These are phyloP conservation scores for Thozetella sp. DNA, from an alignment of 495 filamentous ascomycete genomes.

Conservation along the genomic window DNA sequence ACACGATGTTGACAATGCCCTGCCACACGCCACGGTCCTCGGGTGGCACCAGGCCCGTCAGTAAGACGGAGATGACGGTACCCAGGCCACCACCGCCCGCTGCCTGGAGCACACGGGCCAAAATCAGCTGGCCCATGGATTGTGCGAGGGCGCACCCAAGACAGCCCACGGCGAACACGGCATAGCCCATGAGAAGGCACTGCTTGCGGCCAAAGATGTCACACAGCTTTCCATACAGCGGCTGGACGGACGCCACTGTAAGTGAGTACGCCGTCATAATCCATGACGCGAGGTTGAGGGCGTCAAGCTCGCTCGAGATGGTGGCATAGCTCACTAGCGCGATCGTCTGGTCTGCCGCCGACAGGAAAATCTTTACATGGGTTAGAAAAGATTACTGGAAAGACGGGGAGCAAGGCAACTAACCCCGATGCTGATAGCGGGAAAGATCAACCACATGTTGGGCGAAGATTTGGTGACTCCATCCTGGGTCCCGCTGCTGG, in stretches of 20 bases:
- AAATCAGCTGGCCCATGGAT: conserved; percentile 69
- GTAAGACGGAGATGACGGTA: conserved; percentile 44
- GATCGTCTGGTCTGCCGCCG: neutral
- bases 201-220: conserved; percentile 81
- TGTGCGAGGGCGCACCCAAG: conserved; percentile 66
- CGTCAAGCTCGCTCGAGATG: conserved; percentile 2
- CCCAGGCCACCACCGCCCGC: conserved; percentile 77
- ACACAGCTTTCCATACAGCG: conserved; percentile 43
- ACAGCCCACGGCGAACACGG: conserved; percentile 65
- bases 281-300: neutral
- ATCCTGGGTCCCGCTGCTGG: neutral
- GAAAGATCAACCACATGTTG: neutral
- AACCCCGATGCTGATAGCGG: neutral
- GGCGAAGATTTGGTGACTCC: neutral
- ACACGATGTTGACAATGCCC: neutral
- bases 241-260: conserved; percentile 16
- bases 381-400: neutral
- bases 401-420: neutral
- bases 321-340: conserved; percentile 1
- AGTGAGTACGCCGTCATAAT: neutral
- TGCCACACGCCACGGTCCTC: neutral
- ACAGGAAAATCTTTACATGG: neutral
- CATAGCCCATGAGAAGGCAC: conserved; percentile 62
- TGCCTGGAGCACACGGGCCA: conserved; percentile 75
- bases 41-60: neutral